Conservation (phyloP, 345 rosid species). For the Psidium guajava region DNA sequence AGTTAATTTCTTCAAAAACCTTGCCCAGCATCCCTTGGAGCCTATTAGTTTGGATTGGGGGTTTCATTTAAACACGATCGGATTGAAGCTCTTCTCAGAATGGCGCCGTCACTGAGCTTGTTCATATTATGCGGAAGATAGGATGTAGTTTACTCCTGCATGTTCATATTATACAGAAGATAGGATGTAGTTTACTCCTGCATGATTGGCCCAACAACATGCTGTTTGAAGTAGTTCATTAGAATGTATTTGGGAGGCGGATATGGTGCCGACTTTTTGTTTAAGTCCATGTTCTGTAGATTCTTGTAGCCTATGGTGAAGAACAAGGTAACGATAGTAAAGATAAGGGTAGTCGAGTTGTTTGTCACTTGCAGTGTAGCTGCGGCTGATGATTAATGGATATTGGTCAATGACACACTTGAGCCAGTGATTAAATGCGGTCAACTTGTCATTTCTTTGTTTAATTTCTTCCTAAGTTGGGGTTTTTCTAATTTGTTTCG, state of each 20-base stretch:
- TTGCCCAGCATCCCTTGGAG: background rate
- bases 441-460: background rate
- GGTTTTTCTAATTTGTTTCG: background rate
- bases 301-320: background rate
- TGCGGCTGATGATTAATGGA: background rate
- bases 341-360: background rate
- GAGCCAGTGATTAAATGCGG: background rate
- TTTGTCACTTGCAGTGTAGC: background rate
- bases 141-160: too few relatives aligned
- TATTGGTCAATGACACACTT: background rate
- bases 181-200: background rate
- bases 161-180: too few relatives aligned
- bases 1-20: background rate
- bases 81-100: background rate
- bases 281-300: background rate
- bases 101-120: background rate
- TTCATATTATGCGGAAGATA: background rate
- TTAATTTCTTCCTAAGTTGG: background rate
- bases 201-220: background rate
- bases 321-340: background rate
- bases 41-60: background rate
- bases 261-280: background rate
- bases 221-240: background rate
- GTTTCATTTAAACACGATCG: background rate
- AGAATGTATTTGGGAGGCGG: background rate